Evolutionary conservation across 768 basidiomycete species (phyloP), one percentile per base, ranked within the genome.

Genomic region (Amanita pallidorosea): DNA sequence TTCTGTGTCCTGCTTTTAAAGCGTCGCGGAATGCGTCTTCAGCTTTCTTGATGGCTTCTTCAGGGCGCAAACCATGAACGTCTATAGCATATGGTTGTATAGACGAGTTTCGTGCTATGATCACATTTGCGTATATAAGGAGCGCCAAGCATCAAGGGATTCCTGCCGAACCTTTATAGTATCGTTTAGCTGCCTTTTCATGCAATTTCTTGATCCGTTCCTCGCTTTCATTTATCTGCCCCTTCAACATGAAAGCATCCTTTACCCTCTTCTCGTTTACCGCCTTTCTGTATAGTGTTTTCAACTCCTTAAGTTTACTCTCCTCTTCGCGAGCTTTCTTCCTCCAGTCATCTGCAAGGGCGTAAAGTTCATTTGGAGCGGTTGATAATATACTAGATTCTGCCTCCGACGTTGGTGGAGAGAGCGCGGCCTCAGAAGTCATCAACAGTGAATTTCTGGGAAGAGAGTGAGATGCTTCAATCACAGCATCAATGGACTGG

Each of bases 41-140:
- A 6, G 72, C 73, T 18, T 59, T 63, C 33, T 65, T 63, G 35
- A 77, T 62, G 4, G 77, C 77, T 58, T 79, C 77, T 0, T 58
- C 58, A 0, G 71, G 67, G 22, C 73, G 68, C 27, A 77, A 63
- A 9, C 75, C 74, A 56, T 79, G 76, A 7, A 79, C 70, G 53
- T 79, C 77, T 35, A 79, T 67, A 15, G 65, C 67, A 25, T 62
- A 54, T 1, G 65, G 60, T 22, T 60, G 63, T 27, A 59, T 62
- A 15, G 63, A 51, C 36, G 62, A 58, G 55, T 77, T 76, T 33
- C 65, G 65, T 36, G 73, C 73, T 74, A 54, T 35, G 37, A 46
- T 2, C 51, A 31, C 38, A 36, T 18, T 55, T n/a, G 12, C 56
- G 22, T 54, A 44, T 51, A 44, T 17, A 5, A 22, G 35, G 18